Evolutionary conservation across 495 filamentous ascomycete species (phyloP), one percentile per base, ranked within the genome.

Genomic region (Tricharina praecox): DNA sequence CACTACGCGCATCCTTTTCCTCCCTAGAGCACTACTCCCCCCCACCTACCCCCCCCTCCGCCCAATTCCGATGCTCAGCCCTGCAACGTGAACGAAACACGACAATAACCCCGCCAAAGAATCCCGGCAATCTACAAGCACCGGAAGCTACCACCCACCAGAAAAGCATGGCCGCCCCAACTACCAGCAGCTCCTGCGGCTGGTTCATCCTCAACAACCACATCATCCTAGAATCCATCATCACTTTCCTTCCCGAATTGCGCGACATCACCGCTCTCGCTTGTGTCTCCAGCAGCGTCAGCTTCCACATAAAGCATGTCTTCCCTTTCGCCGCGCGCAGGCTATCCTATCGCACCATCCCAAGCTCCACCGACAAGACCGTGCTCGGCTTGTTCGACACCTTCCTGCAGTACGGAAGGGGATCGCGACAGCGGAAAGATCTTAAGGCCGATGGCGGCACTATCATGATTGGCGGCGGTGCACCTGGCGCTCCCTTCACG

Each of bases 191-290:
- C 28, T 53, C 50, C 35, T 53, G 50, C 21, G 56, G 56, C 10
- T 55, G 49, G 11, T 51, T 60, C 19, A 58, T 59, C 11, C 56
- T 59, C 33, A 51, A 51, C 23, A 59, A 59, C 47, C 50, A 51
- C 23, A 50, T 59, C 11, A 53, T 59, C 26, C 45, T 59, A 15
- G 56, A 59, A 36, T 58, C 55, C 5, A 58, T 59, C 28, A 51
- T 59, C 11, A 45, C 55, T 9, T 50, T 47, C 16, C 44, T 59
- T 16, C 54, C 51, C 9, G 55, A 59, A 36, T 40, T 58, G 20
- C 45, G 47, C 20, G 56, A 59, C 43, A 54, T 59, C 44, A 40
- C 58, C 28, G 46, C 55, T n/a, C 51, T 59, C 11, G 52, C 53
- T 28, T 38, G 45, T 21, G 56, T 59, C 35, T 59, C 56, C 13